Percentiles rank a stretch among this genome's conserved stretches.
Evolutionary conservation across 805 yeast species (phyloP).

Genomic region (Brettanomyces custersianus): DNA sequence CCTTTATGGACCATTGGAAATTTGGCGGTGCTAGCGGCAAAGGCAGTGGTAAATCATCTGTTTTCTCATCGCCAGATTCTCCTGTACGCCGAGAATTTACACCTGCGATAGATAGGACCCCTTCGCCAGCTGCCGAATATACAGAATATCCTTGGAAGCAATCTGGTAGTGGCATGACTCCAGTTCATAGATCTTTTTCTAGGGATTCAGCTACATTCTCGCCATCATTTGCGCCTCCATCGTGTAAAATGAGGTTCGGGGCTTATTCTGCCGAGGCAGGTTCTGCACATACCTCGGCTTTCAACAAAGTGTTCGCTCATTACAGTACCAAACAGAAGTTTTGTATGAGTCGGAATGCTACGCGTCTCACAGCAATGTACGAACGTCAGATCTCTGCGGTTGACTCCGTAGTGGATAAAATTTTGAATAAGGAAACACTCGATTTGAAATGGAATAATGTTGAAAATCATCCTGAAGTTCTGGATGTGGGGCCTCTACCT

Average conservation of each 20-base stretch:
- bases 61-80: background rate
- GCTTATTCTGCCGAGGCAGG: background rate
- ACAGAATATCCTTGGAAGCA: slow-evolving; percentile 22
- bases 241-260: background rate
- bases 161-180: slow-evolving; percentile 6
- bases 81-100: background rate
- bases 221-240: background rate
- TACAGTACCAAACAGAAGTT: slow-evolving; percentile 6
- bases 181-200: slow-evolving; percentile 7
- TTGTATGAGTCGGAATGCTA: slow-evolving; percentile 8
- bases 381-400: background rate
- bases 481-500: background rate
- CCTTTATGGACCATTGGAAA: slow-evolving; percentile 23
- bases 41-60: slow-evolving; percentile 4
- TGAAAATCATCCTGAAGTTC: background rate
- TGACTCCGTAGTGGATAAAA: background rate
- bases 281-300: background rate
- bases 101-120: slow-evolving; percentile 10
- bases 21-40: too few relatives aligned
- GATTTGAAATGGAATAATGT: background rate
- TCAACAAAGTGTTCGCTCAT: background rate
- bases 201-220: slow-evolving; percentile 3
- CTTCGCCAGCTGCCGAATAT: slow-evolving; percentile 20
- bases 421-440: background rate
- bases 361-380: slow-evolving; percentile 2